Percentiles rank a stretch among this genome's conserved stretches.
Evolutionary conservation across 2,329 filamentous ascomycete genomes (phyloP).

Genomic region (Aspergillus pseudotamarii): DNA sequence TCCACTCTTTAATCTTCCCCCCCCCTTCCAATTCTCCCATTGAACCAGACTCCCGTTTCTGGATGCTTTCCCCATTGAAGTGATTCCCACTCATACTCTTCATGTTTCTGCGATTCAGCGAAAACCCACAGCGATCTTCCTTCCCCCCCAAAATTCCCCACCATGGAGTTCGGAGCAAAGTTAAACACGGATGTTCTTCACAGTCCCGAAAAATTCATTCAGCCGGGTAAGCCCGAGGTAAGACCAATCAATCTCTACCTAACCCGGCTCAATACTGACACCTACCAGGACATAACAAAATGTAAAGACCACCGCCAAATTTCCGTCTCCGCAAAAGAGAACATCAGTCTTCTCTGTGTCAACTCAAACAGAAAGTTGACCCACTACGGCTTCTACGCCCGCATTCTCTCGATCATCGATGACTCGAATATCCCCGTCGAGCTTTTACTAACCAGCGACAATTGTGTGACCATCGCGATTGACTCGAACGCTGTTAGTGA

Average conservation of each 20-base stretch:
- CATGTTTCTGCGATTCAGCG: not conserved
- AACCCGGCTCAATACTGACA: too few species aligned
- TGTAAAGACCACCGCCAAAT: not conserved
- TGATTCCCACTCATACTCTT: not conserved
- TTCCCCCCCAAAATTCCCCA: not conserved
- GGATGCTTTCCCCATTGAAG: not conserved
- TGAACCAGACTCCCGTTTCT: not conserved
- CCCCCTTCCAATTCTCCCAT: not conserved
- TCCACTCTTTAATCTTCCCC: not conserved
- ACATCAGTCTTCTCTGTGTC: not conserved
- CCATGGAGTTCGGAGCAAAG: not conserved
- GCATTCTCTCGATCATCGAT: not conserved
- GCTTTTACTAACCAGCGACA: not conserved
- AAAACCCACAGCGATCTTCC: not conserved
- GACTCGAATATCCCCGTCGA: slow-evolving; percentile 1
- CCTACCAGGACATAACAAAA: not conserved
- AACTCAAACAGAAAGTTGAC: not conserved
- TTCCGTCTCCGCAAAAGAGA: not conserved
- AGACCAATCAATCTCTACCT: not conserved
- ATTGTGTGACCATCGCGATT: not conserved
- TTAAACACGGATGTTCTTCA: not conserved
- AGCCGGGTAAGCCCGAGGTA: not conserved
- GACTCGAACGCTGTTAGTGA: not conserved
- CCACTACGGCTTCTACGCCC: slow-evolving; percentile 5
- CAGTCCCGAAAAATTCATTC: not conserved